These are phyloP conservation scores for Mortierella sp. DNA, from an alignment of 371 early-diverging fungal species.

Conservation along the genomic window DNA sequence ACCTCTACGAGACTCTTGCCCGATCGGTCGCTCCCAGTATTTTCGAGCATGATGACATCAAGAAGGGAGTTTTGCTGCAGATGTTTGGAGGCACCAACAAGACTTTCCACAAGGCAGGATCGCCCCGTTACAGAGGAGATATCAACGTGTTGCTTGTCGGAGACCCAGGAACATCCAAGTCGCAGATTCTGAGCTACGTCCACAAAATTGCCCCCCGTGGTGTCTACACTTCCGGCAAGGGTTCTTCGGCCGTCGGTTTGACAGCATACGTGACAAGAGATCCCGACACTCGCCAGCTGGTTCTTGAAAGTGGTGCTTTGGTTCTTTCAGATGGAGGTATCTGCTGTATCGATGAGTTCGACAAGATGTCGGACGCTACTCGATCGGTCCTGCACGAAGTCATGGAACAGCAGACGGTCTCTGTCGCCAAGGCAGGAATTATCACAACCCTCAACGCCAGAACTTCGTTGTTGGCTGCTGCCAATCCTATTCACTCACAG, in stretches of 20 bases:
- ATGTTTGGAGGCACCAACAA: slow-evolving; percentile 98
- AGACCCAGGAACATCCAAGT: slow-evolving; percentile 99
- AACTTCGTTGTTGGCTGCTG: slow-evolving; percentile 98
- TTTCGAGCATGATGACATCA: slow-evolving; percentile 97
- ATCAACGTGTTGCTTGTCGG: slow-evolving; percentile 99
- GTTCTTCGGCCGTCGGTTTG: slow-evolving; percentile 99
- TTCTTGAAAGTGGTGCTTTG: slow-evolving; percentile 99
- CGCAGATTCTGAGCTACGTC: slow-evolving; percentile 96
- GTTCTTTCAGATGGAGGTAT: slow-evolving; percentile 99
- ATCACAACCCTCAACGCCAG: slow-evolving; percentile 99
- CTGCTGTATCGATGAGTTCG: slow-evolving; percentile 99
- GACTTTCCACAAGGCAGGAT: slow-evolving; percentile 75
- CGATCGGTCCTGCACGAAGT: slow-evolving; percentile 99
- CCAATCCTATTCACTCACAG: slow-evolving; percentile 97
- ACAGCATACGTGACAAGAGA: slow-evolving; percentile 99
- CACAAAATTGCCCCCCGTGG: slow-evolving; percentile 98
- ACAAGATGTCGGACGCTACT: slow-evolving; percentile 98
- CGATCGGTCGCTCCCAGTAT: slow-evolving; percentile 96
- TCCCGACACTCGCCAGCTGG: slow-evolving; percentile 96
- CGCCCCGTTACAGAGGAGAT: slow-evolving; percentile 90
- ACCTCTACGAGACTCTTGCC: slow-evolving; percentile 87
- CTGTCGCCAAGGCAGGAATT: slow-evolving; percentile 99
- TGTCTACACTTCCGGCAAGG: slow-evolving; percentile 99
- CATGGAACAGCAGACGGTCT: slow-evolving; percentile 99
- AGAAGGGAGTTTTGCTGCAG: slow-evolving; percentile 98